Evolutionary conservation across 805 yeast genomes (phyloP).

Genomic region (Priceomyces fermenticarens): DNA sequence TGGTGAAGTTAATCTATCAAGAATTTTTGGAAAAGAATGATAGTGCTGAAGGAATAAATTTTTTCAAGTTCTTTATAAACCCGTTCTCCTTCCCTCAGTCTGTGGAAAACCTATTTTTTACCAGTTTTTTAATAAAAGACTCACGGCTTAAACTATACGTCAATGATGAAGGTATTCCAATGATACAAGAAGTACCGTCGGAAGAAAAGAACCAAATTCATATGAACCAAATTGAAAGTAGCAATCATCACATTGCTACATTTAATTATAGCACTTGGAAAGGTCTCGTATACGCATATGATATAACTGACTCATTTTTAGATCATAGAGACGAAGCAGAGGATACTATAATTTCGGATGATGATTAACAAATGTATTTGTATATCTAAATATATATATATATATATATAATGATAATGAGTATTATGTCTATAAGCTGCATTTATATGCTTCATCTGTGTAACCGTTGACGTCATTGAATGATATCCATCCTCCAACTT

Average conservation of each 20-base stretch:
- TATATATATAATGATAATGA: not conserved
- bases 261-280: conserved; percentile 69
- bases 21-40: conserved; percentile 28
- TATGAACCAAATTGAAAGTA: conserved; percentile 20
- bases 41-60: conserved; percentile 39
- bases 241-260: conserved; percentile 71
- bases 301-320: conserved; percentile 55
- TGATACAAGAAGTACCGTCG: conserved; percentile 35
- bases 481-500: conserved; percentile 51
- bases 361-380: conserved; percentile 1
- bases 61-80: conserved; percentile 67
- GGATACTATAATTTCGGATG: conserved; percentile 20
- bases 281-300: conserved; percentile 48
- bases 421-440: not conserved
- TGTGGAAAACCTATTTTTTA: conserved; percentile 79
- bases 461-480: conserved; percentile 17
- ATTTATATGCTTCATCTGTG: conserved; percentile 6
- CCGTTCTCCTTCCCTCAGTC: conserved; percentile 76
- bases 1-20: conserved; percentile 55
- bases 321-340: conserved; percentile 37
- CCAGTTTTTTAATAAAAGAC: conserved; percentile 77
- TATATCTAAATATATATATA: too few species aligned
- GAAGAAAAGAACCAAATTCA: conserved; percentile 15
- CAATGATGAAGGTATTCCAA: conserved; percentile 47
- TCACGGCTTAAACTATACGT: conserved; percentile 54